These are phyloP conservation scores for Myxozyma mucilagina DNA, from an alignment of 805 yeast species.

Conservation along the genomic window DNA sequence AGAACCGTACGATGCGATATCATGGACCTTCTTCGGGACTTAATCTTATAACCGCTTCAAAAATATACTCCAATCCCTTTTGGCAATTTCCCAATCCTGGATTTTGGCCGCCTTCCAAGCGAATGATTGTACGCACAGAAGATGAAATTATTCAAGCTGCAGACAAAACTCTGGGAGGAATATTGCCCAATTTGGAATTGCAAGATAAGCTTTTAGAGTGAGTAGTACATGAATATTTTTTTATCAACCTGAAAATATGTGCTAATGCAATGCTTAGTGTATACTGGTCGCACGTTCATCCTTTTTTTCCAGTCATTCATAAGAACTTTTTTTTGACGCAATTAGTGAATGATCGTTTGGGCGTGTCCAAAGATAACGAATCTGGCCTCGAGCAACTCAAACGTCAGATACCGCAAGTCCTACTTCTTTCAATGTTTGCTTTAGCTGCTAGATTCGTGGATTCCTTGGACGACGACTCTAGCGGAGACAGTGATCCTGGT, in stretches of 20 bases:
- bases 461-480: not conserved
- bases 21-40: slow-evolving; percentile 5
- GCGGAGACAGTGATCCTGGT: slow-evolving; percentile 5
- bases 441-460: slow-evolving; percentile 4
- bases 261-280: not conserved
- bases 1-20: slow-evolving; percentile 5
- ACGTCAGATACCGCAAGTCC: slow-evolving; percentile 6
- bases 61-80: slow-evolving; percentile 1
- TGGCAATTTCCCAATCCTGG: slow-evolving; percentile 11
- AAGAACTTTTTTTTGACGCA: not conserved
- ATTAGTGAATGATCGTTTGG: not conserved
- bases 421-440: slow-evolving; percentile 2
- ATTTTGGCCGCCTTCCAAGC: slow-evolving; percentile 2
- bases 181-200: not conserved
- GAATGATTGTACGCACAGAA: slow-evolving; percentile 7
- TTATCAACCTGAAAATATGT: no score
- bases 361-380: not conserved
- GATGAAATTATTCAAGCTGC: slow-evolving; percentile 3
- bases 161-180: not conserved
- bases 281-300: slow-evolving; percentile 3
- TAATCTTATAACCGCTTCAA: not conserved
- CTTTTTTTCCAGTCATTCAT: slow-evolving; percentile 2
- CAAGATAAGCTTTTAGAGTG: slow-evolving; percentile 1
- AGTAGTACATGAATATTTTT: not conserved
- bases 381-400: slow-evolving; percentile 1